Evolutionary conservation across 1,284 basidiomycete species (phyloP).

Genomic region (Golubevia pallescens): DNA sequence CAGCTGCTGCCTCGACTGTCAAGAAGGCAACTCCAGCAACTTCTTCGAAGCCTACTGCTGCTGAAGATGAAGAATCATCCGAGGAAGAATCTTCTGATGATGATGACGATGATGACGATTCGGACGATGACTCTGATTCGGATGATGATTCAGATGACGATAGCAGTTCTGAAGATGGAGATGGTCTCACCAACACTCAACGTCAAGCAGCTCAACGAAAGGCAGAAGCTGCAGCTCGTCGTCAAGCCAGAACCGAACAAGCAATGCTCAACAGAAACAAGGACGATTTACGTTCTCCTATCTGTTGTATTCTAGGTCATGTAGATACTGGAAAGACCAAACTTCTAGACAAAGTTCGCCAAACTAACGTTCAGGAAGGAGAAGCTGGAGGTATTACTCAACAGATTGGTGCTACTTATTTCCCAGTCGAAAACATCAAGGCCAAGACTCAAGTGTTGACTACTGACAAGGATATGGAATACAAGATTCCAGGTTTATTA

Average conservation of each 20-base stretch:
- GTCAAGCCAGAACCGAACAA: conserved; percentile 46
- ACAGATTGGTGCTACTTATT: conserved; percentile 64
- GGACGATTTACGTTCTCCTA: conserved; percentile 59
- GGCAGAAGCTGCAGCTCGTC: conserved; percentile 28
- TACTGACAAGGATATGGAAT: conserved; percentile 50
- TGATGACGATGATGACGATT: conserved; percentile 28
- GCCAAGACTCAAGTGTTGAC: conserved; percentile 57
- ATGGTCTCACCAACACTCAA: too few relatives aligned
- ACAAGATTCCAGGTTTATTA: conserved; percentile 62
- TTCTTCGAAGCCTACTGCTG: conserved; percentile 2
- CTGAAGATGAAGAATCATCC: conserved; percentile 16
- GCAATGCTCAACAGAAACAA: conserved; percentile 51
- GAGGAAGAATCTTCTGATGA: conserved; percentile 26
- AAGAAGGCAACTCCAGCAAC: conserved; percentile 8
- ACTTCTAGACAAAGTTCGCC: conserved; percentile 63
- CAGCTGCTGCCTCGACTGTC: not conserved
- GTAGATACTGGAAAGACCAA: conserved; percentile 65
- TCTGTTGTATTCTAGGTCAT: conserved; percentile 64
- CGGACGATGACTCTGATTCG: too few relatives aligned
- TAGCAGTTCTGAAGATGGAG: too few relatives aligned
- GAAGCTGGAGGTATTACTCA: conserved; percentile 64
- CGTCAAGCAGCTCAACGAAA: conserved; percentile 43
- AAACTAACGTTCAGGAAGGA: conserved; percentile 63
- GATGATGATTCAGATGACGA: too few relatives aligned
- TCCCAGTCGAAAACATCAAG: conserved; percentile 57